Evolutionary conservation across 257 asterid genomes (phyloP).

Genomic region (Oldenlandia corymbosa): DNA sequence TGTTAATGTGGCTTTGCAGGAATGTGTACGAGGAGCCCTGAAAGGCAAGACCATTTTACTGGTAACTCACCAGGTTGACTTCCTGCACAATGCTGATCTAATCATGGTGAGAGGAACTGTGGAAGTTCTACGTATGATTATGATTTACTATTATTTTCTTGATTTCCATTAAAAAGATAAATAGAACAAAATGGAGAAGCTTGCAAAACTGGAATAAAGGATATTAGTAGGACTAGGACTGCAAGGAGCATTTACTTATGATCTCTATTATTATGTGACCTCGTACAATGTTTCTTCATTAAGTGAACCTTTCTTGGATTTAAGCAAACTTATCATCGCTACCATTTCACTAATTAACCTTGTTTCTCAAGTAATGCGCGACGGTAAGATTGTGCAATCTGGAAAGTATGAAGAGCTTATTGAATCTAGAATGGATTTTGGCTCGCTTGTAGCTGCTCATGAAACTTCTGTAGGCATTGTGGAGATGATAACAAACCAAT

Average conservation of each 20-base stretch:
- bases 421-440: constrained; percentile 45
- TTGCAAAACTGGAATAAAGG: no score
- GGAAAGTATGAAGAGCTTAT: constrained; percentile 53
- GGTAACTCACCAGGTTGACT: constrained; percentile 76
- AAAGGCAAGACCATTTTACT: constrained; percentile 55
- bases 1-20: constrained; percentile 33
- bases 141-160: neutral
- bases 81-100: constrained; percentile 62
- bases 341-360: neutral
- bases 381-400: constrained; percentile 63
- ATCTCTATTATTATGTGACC: neutral
- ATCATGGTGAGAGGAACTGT: constrained; percentile 55
- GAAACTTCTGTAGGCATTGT: constrained; percentile 58
- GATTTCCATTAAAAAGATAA: neutral
- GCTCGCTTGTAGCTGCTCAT: constrained; percentile 62
- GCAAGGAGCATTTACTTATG: neutral
- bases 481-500: constrained; percentile 23
- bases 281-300: no score
- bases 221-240: no score
- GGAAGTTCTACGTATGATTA: no score
- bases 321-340: neutral
- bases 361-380: constrained; percentile 49
- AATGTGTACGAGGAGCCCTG: constrained; percentile 55
- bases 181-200: neutral
- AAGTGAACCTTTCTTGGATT: neutral